phyloP scores from a whole-genome alignment of 2,329 filamentous ascomycete genomes.

The Fusarium sp. region DNA sequence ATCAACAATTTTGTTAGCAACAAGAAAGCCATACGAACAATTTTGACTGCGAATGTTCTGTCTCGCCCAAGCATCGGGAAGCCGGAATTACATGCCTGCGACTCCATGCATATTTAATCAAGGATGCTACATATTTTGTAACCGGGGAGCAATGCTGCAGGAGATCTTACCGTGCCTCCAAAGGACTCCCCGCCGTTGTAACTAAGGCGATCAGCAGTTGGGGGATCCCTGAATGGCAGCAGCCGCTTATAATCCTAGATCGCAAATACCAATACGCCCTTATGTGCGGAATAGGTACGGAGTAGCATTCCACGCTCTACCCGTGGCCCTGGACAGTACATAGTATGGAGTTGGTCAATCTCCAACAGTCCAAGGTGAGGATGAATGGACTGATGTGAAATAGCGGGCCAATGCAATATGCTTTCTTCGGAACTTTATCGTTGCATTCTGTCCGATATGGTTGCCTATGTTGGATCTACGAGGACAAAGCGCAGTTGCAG shows the following conservation, averaged over 20 bases:
- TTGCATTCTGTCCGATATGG: slow-evolving; percentile 17
- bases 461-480: slow-evolving; percentile 10
- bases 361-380: neutral
- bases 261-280: neutral
- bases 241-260: slow-evolving; percentile 43
- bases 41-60: slow-evolving; percentile 5
- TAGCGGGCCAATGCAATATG: slow-evolving; percentile 15
- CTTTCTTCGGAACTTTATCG: slow-evolving; percentile 7
- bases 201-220: slow-evolving; percentile 38
- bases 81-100: slow-evolving; percentile 20
- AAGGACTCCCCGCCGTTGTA: slow-evolving; percentile 27
- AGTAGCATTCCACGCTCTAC: slow-evolving; percentile 29
- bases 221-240: slow-evolving; percentile 41
- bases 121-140: slow-evolving; percentile 26
- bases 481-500: slow-evolving; percentile 14
- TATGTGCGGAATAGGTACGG: neutral
- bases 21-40: slow-evolving; percentile 1
- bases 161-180: slow-evolving; percentile 44
- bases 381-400: neutral
- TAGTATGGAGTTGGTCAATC: neutral
- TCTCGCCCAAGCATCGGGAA: slow-evolving; percentile 24
- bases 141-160: slow-evolving; percentile 31
- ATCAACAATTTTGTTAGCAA: neutral
- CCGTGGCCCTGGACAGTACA: slow-evolving; percentile 2
- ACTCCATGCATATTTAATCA: slow-evolving; percentile 25